A percentile compares a stretch with the other conserved stretches of the same genome.
Evolutionary conservation across 1,284 basidiomycete species (phyloP).

Genomic region (Macrocybe sp.): DNA sequence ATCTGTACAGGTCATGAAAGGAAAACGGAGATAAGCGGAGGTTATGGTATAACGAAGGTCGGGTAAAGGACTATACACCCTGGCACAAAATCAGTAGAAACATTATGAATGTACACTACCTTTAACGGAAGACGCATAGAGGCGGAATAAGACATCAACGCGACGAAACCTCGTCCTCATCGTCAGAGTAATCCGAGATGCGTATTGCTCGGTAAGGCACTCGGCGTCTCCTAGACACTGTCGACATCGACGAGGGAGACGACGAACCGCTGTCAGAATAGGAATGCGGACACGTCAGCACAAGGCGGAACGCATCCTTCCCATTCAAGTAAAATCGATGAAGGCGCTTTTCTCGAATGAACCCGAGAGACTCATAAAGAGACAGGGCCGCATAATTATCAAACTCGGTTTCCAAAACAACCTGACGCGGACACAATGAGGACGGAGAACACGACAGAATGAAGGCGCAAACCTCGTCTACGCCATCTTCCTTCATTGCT

Average conservation of each 20-base stretch:
- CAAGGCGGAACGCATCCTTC: conserved; percentile 78
- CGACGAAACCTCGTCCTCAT: conserved; percentile 33
- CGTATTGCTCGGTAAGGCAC: conserved; percentile 30
- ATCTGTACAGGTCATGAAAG: no score
- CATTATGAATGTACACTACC: no score
- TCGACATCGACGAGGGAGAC: conserved; percentile 13
- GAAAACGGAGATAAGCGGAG: no score
- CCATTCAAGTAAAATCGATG: conserved; percentile 96
- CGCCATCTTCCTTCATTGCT: conserved; percentile 75
- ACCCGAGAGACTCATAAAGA: conserved; percentile 89
- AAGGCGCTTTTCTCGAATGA: conserved; percentile 93
- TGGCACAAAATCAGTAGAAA: no score
- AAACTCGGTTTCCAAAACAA: conserved; percentile 95
- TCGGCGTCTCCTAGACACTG: conserved; percentile 11
- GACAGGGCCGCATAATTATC: conserved; percentile 87
- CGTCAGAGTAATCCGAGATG: conserved; percentile 42
- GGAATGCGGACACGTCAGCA: conserved; percentile 49
- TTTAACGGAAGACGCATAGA: conserved; percentile 13
- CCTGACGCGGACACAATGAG: conserved; percentile 36
- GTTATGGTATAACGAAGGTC: no score
- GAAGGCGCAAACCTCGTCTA: conserved; percentile 66
- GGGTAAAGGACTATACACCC: no score
- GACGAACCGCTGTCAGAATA: conserved; percentile 25
- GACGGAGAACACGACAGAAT: conserved; percentile 4
- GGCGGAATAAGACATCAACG: conserved; percentile 16